These are phyloP conservation scores for Calonectria honghensis DNA, from an alignment of 2,329 filamentous ascomycete species.

Conservation along the genomic window DNA sequence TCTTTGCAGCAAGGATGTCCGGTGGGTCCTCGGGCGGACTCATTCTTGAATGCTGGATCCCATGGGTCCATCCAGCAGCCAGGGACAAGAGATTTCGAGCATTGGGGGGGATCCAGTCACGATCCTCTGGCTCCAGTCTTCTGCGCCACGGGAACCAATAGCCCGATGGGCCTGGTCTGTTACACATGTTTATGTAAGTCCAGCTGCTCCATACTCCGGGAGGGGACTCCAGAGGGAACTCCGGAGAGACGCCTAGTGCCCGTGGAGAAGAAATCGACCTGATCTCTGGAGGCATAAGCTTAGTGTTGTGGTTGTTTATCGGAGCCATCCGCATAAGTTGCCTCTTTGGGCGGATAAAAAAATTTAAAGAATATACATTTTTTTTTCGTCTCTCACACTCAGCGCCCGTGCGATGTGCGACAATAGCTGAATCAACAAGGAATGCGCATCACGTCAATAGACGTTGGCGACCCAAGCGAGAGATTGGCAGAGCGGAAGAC, in stretches of 20 bases:
- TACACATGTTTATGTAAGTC: slow-evolving; percentile 30
- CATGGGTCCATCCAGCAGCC: slow-evolving; percentile 21
- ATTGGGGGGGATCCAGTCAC: slow-evolving; percentile 9
- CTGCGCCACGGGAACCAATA: slow-evolving; percentile 22
- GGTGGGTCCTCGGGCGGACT: slow-evolving; percentile 35
- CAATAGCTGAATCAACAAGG: background rate
- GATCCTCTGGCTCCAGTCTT: slow-evolving; percentile 19
- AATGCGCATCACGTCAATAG: slow-evolving; percentile 19
- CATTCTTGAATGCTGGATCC: slow-evolving; percentile 30
- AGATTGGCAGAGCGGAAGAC: slow-evolving; percentile 3
- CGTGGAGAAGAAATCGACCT: slow-evolving; percentile 17
- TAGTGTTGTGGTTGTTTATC: slow-evolving; percentile 29
- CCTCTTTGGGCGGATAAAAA: background rate
- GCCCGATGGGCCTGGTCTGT: background rate
- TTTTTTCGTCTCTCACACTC: background rate
- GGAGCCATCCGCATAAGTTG: slow-evolving; percentile 18
- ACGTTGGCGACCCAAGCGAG: slow-evolving; percentile 27
- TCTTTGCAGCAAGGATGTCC: slow-evolving; percentile 11
- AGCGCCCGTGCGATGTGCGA: slow-evolving; percentile 17
- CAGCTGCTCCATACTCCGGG: slow-evolving; percentile 13
- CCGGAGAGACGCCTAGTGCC: slow-evolving; percentile 20
- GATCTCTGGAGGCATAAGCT: slow-evolving; percentile 28
- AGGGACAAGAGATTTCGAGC: slow-evolving; percentile 17
- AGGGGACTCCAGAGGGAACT: background rate
- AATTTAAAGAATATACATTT: no score